These are phyloP conservation scores for Chloris gayana DNA, from an alignment of 176 grass and related monocot genomes.

Conservation along the genomic window DNA sequence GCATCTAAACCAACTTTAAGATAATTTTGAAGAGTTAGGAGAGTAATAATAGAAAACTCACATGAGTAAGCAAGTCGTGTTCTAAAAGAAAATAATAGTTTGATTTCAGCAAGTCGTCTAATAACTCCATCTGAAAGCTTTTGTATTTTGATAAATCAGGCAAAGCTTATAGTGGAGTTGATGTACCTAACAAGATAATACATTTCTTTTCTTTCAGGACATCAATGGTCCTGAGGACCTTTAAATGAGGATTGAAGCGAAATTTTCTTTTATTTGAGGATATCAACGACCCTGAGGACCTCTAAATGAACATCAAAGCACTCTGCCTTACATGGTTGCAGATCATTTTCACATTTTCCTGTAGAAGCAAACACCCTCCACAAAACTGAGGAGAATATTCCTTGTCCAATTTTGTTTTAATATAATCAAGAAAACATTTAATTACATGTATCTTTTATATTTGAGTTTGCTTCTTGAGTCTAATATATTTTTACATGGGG, in stretches of 20 bases:
- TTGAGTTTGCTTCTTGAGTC: conserved; percentile 21
- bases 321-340: neutral
- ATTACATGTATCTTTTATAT: conserved; percentile 1
- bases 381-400: conserved; percentile 29
- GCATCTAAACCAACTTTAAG: neutral
- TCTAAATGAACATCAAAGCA: conserved; percentile 26
- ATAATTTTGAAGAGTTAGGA: conserved; percentile 7
- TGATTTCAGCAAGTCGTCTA: conserved; percentile 1
- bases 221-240: conserved; percentile 64
- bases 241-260: conserved; percentile 14
- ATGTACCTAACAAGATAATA: conserved; percentile 13
- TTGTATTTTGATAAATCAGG: neutral
- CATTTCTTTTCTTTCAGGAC: conserved; percentile 45
- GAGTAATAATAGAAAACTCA: neutral
- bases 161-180: neutral
- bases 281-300: conserved; percentile 55
- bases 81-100: neutral
- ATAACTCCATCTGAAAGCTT: neutral
- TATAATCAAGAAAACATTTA: neutral
- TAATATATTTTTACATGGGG: neutral
- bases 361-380: conserved; percentile 35
- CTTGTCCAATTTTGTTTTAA: conserved; percentile 26
- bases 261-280: conserved; percentile 41
- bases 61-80: neutral
- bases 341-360: conserved; percentile 5